Percentiles rank a stretch among this genome's conserved stretches.
phyloP scores from a whole-genome alignment of 2,329 filamentous ascomycete genomes.

The Scolecobasidium constrictum region DNA sequence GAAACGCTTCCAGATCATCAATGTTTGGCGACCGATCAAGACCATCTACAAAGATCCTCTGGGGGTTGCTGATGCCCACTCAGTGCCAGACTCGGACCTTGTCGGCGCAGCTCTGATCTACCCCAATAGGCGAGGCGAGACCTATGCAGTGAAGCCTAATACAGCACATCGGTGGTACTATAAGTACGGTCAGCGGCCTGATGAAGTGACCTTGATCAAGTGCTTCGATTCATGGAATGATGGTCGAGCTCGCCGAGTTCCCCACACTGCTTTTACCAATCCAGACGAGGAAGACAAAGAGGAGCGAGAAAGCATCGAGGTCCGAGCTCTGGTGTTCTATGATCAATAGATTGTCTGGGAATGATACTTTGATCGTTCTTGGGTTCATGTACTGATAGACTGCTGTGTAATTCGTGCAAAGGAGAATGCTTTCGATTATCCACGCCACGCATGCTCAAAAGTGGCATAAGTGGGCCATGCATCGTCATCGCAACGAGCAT shows the following conservation, averaged over 20 bases:
- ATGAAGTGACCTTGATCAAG: conserved; percentile 49
- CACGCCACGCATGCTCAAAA: too few relatives aligned
- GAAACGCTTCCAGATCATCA: conserved; percentile 8
- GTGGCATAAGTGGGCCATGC: too few relatives aligned
- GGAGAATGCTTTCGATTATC: too few relatives aligned
- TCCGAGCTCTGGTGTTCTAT: conserved; percentile 9
- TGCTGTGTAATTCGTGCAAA: too few relatives aligned
- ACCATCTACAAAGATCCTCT: conserved; percentile 44
- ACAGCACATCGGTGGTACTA: conserved; percentile 9
- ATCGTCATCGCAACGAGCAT: too few relatives aligned
- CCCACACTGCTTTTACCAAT: conserved; percentile 46
- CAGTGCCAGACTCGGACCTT: conserved; percentile 40
- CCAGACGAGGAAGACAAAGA: conserved; percentile 26
- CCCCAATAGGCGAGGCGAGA: conserved; percentile 40
- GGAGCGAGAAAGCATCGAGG: conserved; percentile 9
- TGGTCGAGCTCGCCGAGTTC: conserved; percentile 38
- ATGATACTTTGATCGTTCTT: background rate
- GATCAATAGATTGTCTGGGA: conserved; percentile 10
- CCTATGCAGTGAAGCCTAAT: conserved; percentile 31
- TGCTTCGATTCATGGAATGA: conserved; percentile 47
- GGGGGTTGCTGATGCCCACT: conserved; percentile 40
- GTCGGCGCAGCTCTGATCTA: conserved; percentile 40
- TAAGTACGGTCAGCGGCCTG: conserved; percentile 13
- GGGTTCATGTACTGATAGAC: background rate
- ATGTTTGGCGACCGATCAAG: conserved; percentile 37